phyloP scores from a whole-genome alignment of 2,329 filamentous ascomycete species.

The Pseudopithomyces chartarum region DNA sequence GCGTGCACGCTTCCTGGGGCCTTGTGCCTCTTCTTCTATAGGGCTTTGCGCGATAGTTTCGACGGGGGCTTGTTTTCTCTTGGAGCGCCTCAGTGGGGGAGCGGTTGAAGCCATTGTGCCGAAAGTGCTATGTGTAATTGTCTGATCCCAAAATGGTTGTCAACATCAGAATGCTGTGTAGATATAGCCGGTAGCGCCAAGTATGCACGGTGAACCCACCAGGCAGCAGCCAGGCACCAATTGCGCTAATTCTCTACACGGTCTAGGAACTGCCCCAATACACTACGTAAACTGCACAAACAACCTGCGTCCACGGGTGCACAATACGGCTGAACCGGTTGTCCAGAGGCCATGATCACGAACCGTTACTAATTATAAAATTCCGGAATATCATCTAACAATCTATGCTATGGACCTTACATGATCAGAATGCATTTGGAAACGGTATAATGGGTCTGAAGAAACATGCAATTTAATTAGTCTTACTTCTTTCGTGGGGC shows the following conservation, averaged over 20 bases:
- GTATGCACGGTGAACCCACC: neutral
- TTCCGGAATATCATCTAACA: too few species aligned
- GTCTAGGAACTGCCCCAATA: neutral
- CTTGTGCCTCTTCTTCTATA: neutral
- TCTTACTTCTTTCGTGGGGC: too few species aligned
- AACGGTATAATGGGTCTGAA: too few species aligned
- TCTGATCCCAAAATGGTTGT: too few species aligned
- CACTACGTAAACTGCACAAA: too few species aligned
- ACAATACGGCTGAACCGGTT: neutral
- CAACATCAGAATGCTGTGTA: neutral
- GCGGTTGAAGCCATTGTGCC: neutral
- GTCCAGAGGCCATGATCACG: neutral
- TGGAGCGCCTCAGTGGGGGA: neutral
- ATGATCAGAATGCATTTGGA: too few species aligned
- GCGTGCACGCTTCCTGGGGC: neutral
- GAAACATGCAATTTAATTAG: too few species aligned
- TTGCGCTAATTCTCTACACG: neutral
- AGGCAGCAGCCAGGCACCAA: neutral
- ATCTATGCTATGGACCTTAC: too few species aligned
- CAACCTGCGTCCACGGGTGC: too few species aligned
- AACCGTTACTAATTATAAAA: too few species aligned
- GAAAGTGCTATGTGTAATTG: neutral
- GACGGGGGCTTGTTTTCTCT: neutral
- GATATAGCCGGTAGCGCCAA: neutral
- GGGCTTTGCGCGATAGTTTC: neutral